Base-by-base conservation (phyloP, 1,139 yeast genomes). In the Blastobotrys capitulatus region DNA sequence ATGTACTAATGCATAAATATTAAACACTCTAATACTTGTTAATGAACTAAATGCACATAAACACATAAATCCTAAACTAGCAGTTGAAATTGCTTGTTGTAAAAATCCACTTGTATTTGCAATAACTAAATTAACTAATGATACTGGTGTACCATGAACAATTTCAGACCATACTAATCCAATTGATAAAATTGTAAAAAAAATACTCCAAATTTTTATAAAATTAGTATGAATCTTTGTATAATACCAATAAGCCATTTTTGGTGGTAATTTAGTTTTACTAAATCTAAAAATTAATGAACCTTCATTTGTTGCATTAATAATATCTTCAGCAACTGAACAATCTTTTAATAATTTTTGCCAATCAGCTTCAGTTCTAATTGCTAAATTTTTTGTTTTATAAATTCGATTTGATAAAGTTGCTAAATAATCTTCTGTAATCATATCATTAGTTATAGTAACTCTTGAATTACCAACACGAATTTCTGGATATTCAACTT, bases 1-100 rank as follows among this genome's bases (percentile, higher is more conserved):
- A 49, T 74, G 73, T 34, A 86, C 90, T 56, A 87, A 72, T 54
- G 86, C 90, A 62, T 86, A 87, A 66, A 83, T 75, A 62, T 84
- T 83, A 73, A 87, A 87, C 12, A 87, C 69, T 55, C 83, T 80
- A 53, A 86, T 73, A 50, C 79, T 76, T 9, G 90, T 78, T 52
- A 87, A 72, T 32, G 92, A 81, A 45, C 77, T 74, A 58, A 86
- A 73, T 1, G 94, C 76, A 29, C 84, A 73, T 38, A 78, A 60
- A 52, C 86, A 74, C 90, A 87, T 85, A 64, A 81, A 84, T 1
- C 81, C 76, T 50, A 86, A 74, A 2, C 78, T 60, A 1, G 75
- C 53, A 46, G 76, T 77, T 44, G 78, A 73, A 45, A 60, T 54
- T 13, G 62, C 54, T 59, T 63, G 72, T 52, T 60, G 73, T 47